A percentile compares a stretch with the other conserved stretches of the same genome.
Conservation (phyloP, 805 yeast species). For the Zygosaccharomyces lentus region DNA sequence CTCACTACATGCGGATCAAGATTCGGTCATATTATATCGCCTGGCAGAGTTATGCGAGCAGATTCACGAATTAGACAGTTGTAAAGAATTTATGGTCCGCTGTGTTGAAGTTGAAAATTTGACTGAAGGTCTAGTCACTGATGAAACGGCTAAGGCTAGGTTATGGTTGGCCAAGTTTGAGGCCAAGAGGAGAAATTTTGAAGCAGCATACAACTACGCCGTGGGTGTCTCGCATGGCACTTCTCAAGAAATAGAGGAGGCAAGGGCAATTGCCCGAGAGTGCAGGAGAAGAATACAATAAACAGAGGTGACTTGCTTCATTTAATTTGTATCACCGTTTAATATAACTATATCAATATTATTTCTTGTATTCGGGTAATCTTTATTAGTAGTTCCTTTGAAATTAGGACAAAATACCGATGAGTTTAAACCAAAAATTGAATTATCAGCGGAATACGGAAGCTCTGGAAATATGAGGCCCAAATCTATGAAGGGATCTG, state of each 20-base stretch:
- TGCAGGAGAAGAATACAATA: constrained; percentile 47
- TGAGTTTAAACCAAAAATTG: background rate
- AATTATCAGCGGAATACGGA: background rate
- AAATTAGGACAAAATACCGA: background rate
- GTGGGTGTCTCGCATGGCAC: constrained; percentile 65
- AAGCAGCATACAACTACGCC: constrained; percentile 69
- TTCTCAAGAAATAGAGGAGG: constrained; percentile 87
- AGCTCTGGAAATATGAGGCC: background rate
- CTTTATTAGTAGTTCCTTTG: background rate
- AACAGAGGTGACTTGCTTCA: background rate
- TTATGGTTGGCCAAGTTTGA: constrained; percentile 82
- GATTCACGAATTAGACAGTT: constrained; percentile 47
- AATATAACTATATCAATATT: background rate
- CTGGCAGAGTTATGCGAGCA: constrained; percentile 65
- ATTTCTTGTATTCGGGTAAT: background rate
- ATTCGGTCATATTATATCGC: constrained; percentile 50
- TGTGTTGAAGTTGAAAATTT: constrained; percentile 56
- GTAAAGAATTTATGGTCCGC: constrained; percentile 56
- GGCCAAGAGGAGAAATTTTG: constrained; percentile 50
- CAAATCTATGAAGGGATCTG: background rate
- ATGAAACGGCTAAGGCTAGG: constrained; percentile 73
- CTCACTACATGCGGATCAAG: constrained; percentile 49
- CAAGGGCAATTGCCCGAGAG: constrained; percentile 74
- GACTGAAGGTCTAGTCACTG: constrained; percentile 57
- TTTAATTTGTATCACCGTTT: background rate